phyloP scores from a whole-genome alignment of 805 yeast species.

The Candida suzukii region DNA sequence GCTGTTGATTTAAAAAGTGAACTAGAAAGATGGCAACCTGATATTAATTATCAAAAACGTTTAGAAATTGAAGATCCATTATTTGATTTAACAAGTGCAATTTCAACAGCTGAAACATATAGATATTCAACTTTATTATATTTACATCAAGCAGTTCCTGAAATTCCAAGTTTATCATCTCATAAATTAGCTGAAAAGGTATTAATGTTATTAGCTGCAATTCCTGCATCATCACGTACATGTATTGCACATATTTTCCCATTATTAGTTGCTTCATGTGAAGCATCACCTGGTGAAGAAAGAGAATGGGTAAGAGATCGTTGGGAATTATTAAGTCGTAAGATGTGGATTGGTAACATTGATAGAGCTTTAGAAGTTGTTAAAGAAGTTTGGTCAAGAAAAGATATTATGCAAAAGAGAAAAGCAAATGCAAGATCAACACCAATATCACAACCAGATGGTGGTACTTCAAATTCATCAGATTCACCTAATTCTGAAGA shows the following conservation, averaged over 20 bases:
- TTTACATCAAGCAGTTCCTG: conserved; percentile 67
- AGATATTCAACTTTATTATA: conserved; percentile 51
- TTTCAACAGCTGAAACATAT: conserved; percentile 68
- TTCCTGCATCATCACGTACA: conserved; percentile 52
- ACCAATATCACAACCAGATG: not conserved
- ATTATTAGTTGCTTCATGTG: conserved; percentile 57
- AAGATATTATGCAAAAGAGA: conserved; percentile 34
- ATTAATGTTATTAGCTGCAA: conserved; percentile 51
- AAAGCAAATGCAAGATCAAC: not conserved
- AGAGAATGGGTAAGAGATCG: conserved; percentile 53
- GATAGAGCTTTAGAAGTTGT: conserved; percentile 63
- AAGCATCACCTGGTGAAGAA: conserved; percentile 51
- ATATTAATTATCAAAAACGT: conserved; percentile 9
- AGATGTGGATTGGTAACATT: conserved; percentile 60
- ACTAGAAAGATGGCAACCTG: conserved; percentile 51
- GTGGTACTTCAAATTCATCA: not conserved
- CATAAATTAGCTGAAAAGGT: conserved; percentile 54
- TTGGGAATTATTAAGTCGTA: conserved; percentile 46
- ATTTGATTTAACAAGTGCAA: conserved; percentile 52
- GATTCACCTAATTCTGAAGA: conserved; percentile 1
- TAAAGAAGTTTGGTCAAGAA: conserved; percentile 64
- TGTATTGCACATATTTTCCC: conserved; percentile 60
- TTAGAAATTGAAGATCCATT: conserved; percentile 32
- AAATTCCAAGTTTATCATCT: conserved; percentile 48
- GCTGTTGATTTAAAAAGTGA: conserved; percentile 51